A percentile compares a stretch with the other conserved stretches of the same genome.
These are phyloP conservation scores for Plenodomus biglobosus DNA, from an alignment of 2,329 filamentous ascomycete species.

Conservation along the genomic window DNA sequence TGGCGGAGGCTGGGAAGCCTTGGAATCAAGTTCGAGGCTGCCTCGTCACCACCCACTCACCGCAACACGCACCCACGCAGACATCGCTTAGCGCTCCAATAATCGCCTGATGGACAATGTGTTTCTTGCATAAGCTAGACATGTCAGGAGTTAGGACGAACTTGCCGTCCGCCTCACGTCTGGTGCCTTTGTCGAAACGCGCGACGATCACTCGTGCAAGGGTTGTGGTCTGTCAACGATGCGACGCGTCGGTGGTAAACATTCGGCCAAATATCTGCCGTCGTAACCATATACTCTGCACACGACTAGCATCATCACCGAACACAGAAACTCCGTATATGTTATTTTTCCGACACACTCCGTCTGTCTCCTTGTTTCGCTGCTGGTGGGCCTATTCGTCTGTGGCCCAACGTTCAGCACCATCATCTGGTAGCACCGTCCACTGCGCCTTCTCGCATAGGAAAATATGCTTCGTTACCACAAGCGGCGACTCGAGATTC, in stretches of 20 bases:
- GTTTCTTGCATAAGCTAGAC: background rate
- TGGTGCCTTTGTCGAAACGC: background rate
- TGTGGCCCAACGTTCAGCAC: conserved; percentile 27
- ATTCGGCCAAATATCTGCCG: background rate
- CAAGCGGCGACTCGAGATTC: conserved; percentile 28
- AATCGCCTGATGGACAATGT: background rate
- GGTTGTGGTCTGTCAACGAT: background rate
- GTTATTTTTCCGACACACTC: background rate
- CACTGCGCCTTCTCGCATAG: conserved; percentile 45
- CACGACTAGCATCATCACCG: no score
- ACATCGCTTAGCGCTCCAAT: conserved; percentile 9
- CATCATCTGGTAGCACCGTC: conserved; percentile 33
- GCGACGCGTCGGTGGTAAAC: no score
- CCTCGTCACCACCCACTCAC: conserved; percentile 23
- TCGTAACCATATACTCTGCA: no score
- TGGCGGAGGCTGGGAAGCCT: conserved; percentile 15
- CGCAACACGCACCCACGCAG: conserved; percentile 23
- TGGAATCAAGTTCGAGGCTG: conserved; percentile 9
- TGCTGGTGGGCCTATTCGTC: conserved; percentile 17
- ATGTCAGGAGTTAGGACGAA: background rate
- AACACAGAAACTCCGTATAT: no score
- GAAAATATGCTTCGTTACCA: conserved; percentile 49
- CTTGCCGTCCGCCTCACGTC: background rate
- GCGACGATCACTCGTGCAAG: background rate
- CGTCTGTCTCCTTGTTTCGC: background rate